phyloP scores from a whole-genome alignment of 1,284 basidiomycete species.

The Salmacisia buchloeana region DNA sequence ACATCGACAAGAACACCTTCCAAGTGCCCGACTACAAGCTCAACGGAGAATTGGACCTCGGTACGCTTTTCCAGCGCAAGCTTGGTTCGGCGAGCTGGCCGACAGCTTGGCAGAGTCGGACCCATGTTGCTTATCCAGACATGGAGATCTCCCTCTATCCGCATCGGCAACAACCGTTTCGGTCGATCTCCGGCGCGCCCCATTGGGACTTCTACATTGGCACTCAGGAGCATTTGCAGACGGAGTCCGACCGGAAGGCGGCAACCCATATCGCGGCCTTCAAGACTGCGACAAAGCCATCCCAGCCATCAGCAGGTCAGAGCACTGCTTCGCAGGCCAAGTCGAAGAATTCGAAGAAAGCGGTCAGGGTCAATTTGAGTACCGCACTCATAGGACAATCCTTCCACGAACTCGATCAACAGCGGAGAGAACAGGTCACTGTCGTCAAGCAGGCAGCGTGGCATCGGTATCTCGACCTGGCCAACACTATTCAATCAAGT shows the following conservation, averaged over 20 bases:
- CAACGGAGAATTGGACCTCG: conserved; percentile 16
- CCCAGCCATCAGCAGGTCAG: not conserved
- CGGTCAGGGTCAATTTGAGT: no score
- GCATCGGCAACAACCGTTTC: conserved; percentile 47
- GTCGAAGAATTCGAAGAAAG: conserved; percentile 15
- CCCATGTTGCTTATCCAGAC: not conserved
- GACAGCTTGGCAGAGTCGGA: not conserved
- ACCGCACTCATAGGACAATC: no score
- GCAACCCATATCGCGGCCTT: conserved; percentile 33
- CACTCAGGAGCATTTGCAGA: not conserved
- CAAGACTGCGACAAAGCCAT: not conserved
- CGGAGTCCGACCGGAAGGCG: conserved; percentile 9
- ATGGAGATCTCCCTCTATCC: conserved; percentile 49
- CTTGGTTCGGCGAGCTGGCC: not conserved
- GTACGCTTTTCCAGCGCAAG: not conserved
- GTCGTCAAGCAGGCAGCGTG: conserved; percentile 26
- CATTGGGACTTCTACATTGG: not conserved
- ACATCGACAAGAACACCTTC: conserved; percentile 71
- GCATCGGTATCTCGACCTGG: conserved; percentile 27
- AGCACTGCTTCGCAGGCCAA: conserved; percentile 22
- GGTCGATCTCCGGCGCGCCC: conserved; percentile 6
- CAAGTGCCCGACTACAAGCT: conserved; percentile 61
- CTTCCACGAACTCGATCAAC: not conserved
- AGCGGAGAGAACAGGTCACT: not conserved
- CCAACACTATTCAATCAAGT: conserved; percentile 26